Percentiles rank a stretch among this genome's conserved stretches.
Evolutionary conservation across 306 rosid species (phyloP).

Genomic region (Hylodesmum podocarpum): DNA sequence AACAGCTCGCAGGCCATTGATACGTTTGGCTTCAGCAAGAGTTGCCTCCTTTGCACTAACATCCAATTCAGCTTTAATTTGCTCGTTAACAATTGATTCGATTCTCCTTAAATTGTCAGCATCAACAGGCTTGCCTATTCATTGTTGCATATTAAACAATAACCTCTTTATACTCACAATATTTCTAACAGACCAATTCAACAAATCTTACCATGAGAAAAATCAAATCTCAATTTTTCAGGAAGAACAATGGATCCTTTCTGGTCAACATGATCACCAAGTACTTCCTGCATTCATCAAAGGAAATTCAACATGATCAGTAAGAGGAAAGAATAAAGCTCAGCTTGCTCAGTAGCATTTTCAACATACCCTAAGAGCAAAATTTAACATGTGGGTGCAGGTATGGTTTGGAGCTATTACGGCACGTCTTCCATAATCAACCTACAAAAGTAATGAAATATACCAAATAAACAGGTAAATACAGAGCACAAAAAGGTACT

Average conservation of each 20-base stretch:
- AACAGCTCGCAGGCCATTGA: slow-evolving; percentile 92
- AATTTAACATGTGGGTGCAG: slow-evolving; percentile 95
- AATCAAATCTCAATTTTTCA: slow-evolving; percentile 94
- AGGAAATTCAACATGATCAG: slow-evolving; percentile 25
- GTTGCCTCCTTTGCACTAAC: slow-evolving; percentile 74
- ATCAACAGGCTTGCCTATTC: slow-evolving; percentile 84
- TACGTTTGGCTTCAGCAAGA: slow-evolving; percentile 73
- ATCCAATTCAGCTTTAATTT: slow-evolving; percentile 76
- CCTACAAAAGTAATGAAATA: slow-evolving; percentile 51
- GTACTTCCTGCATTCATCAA: slow-evolving; percentile 70
- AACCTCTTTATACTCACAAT: not conserved
- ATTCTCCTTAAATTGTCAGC: slow-evolving; percentile 74
- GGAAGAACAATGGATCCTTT: slow-evolving; percentile 98
- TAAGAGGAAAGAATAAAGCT: not conserved
- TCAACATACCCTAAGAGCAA: slow-evolving; percentile 85
- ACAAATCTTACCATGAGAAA: slow-evolving; percentile 82
- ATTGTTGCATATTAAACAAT: slow-evolving; percentile 34
- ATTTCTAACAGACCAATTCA: slow-evolving; percentile 13
- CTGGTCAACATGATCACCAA: slow-evolving; percentile 89
- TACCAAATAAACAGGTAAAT: slow-evolving; percentile 11
- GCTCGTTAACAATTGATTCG: slow-evolving; percentile 84
- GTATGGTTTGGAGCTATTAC: slow-evolving; percentile 96
- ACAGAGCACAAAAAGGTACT: not conserved
- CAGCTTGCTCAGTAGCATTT: not conserved
- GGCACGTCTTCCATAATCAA: slow-evolving; percentile 78